Percentiles rank a stretch among this genome's conserved stretches.
Conservation (phyloP, 2,329 filamentous ascomycete genomes). For the Epichloe elymi region DNA sequence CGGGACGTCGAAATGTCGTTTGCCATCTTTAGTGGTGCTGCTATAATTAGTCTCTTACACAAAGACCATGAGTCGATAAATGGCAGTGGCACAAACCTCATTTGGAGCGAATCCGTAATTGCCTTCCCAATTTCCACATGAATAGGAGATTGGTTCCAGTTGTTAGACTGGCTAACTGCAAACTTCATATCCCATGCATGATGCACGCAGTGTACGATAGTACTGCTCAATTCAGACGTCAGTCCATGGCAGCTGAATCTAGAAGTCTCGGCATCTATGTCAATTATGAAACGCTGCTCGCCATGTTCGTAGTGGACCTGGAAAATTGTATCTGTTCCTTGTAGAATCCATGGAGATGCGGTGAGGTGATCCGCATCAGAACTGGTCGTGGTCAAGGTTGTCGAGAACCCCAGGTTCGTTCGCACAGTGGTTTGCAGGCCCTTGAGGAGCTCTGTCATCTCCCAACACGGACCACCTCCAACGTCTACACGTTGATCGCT, state of each 20-base stretch:
- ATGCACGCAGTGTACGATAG: conserved; percentile 17
- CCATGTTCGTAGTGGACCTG: conserved; percentile 13
- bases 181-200: conserved; percentile 21
- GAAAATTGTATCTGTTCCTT: conserved; percentile 12
- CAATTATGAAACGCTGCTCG: conserved; percentile 10
- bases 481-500: conserved; percentile 9
- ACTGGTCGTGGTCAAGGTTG: conserved; percentile 15
- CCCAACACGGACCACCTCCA: conserved; percentile 10
- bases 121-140: conserved; percentile 10
- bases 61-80: neutral
- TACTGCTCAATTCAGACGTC: conserved; percentile 9
- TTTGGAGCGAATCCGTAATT: conserved; percentile 12
- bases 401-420: conserved; percentile 13
- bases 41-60: neutral
- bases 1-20: conserved; percentile 9
- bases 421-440: neutral
- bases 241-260: conserved; percentile 10
- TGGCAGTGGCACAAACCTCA: conserved; percentile 13
- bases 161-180: conserved; percentile 7
- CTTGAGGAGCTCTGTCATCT: conserved; percentile 2
- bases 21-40: conserved; percentile 8
- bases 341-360: conserved; percentile 9
- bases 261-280: conserved; percentile 16
- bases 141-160: conserved; percentile 5
- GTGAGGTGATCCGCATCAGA: conserved; percentile 12